Evolutionary conservation across 805 yeast species (phyloP).

Genomic region (Candida tibetensis): DNA sequence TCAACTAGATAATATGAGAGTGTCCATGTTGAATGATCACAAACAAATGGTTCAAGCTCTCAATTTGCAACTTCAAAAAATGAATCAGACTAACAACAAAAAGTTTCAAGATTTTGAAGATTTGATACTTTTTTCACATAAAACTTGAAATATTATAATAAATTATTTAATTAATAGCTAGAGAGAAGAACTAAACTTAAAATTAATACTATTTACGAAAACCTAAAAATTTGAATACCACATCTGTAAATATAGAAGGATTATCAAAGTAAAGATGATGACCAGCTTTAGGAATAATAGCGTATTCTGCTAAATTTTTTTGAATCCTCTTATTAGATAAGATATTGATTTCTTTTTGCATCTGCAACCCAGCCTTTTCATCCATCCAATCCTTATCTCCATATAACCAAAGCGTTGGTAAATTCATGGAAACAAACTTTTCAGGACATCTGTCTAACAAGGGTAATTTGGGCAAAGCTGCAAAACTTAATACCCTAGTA

Average conservation of each 20-base stretch:
- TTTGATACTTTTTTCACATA: too few relatives aligned
- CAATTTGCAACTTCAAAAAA: not conserved
- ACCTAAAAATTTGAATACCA: slow-evolving; percentile 32
- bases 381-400: slow-evolving; percentile 77
- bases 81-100: too few relatives aligned
- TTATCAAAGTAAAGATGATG: slow-evolving; percentile 57
- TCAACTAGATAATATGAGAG: not conserved
- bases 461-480: slow-evolving; percentile 57
- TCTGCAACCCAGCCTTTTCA: slow-evolving; percentile 50
- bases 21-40: not conserved
- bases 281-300: slow-evolving; percentile 43
- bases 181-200: too few relatives aligned
- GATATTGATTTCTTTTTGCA: slow-evolving; percentile 21
- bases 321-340: slow-evolving; percentile 28
- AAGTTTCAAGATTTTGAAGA: too few relatives aligned
- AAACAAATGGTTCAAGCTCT: not conserved
- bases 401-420: slow-evolving; percentile 58
- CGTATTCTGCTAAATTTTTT: slow-evolving; percentile 28
- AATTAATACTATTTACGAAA: slow-evolving; percentile 9
- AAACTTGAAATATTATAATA: slow-evolving; percentile 1
- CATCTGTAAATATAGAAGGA: slow-evolving; percentile 33
- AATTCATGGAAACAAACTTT: slow-evolving; percentile 35
- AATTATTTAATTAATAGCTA: too few relatives aligned
- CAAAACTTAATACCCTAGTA: slow-evolving; percentile 57
- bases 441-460: slow-evolving; percentile 49